These are phyloP conservation scores for Oenanthe sinensis DNA, from an alignment of 129 eudicot genomes.

Conservation along the genomic window DNA sequence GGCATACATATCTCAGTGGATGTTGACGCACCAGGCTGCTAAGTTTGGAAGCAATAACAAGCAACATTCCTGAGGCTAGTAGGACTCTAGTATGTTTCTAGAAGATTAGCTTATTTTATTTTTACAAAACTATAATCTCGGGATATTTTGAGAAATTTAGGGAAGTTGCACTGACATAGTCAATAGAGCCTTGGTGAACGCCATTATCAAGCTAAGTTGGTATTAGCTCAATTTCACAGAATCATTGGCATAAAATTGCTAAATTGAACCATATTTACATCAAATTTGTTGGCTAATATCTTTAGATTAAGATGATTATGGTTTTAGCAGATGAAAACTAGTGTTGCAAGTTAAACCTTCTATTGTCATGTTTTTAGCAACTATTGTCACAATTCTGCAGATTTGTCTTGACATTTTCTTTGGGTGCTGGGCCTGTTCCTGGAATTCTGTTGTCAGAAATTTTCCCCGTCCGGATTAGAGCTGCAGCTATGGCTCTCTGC, in stretches of 20 bases:
- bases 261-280: neutral
- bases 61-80: neutral
- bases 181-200: neutral
- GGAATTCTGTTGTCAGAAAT: constrained; percentile 76
- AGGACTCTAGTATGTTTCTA: neutral
- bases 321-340: neutral
- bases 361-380: neutral
- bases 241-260: neutral
- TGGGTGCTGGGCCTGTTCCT: constrained; percentile 91
- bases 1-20: neutral
- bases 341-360: neutral
- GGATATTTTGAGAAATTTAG: neutral
- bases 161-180: neutral
- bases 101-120: neutral
- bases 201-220: neutral
- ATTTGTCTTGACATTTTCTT: constrained; percentile 62
- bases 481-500: constrained; percentile 87
- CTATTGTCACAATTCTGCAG: constrained; percentile 25
- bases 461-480: constrained; percentile 68
- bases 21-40: neutral
- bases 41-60: neutral
- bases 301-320: neutral
- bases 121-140: too few relatives aligned
- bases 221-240: neutral
- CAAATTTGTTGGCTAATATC: neutral